Evolutionary conservation across 2,329 filamentous ascomycete species (phyloP).

Genomic region (Exophiala alcalophila): DNA sequence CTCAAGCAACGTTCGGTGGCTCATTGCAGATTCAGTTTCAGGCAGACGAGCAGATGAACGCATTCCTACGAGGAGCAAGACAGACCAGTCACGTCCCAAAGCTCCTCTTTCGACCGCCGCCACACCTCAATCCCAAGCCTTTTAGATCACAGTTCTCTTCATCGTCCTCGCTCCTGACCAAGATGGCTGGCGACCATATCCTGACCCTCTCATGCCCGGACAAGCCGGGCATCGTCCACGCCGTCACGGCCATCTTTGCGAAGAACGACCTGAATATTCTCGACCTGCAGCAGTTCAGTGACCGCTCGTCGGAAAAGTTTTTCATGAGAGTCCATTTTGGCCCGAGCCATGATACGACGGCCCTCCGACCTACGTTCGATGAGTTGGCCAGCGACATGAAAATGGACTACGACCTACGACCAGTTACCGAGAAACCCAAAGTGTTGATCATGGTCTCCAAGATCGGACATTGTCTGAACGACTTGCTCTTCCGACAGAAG

Average conservation of each 20-base stretch:
- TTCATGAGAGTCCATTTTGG: constrained; percentile 88
- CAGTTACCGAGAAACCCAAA: constrained; percentile 66
- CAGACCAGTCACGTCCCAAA: constrained; percentile 2
- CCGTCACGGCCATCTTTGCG: constrained; percentile 75
- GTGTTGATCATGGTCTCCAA: constrained; percentile 88
- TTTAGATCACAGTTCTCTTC: background rate
- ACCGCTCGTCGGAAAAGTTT: constrained; percentile 70
- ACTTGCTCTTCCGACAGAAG: constrained; percentile 75
- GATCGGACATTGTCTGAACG: constrained; percentile 81
- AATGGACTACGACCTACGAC: constrained; percentile 70
- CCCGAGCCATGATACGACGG: constrained; percentile 48
- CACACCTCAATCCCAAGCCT: background rate
- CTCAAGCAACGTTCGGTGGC: background rate
- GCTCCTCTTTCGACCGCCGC: background rate
- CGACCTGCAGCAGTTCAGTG: constrained; percentile 80
- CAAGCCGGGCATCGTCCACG: constrained; percentile 79
- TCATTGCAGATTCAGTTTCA: no score
- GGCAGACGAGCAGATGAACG: constrained; percentile 16
- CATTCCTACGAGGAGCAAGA: constrained; percentile 7
- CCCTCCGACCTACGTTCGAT: constrained; percentile 57
- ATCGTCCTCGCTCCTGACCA: constrained; percentile 5
- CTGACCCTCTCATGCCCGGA: constrained; percentile 82
- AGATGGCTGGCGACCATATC: constrained; percentile 58
- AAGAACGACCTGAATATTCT: constrained; percentile 74
- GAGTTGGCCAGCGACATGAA: constrained; percentile 61